Evolutionary conservation across 2,329 filamentous ascomycete species (phyloP).

Genomic region (Pestalotiopsis sp.): DNA sequence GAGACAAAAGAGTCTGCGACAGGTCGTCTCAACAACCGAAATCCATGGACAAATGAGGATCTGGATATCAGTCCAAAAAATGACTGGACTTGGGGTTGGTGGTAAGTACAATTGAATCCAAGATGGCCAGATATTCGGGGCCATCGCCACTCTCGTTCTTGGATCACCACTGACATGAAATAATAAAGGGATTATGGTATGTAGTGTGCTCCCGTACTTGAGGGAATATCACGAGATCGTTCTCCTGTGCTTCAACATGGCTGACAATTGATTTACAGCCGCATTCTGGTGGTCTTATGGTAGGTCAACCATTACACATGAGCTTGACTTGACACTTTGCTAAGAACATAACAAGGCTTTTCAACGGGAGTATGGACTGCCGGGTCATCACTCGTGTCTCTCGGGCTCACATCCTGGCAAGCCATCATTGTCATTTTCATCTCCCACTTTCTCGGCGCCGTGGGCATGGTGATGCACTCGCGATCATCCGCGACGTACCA

Average conservation of each 20-base stretch:
- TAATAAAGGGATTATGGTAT: neutral
- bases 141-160: neutral
- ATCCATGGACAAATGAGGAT: constrained; percentile 12
- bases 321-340: neutral
- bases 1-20: constrained; percentile 16
- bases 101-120: neutral
- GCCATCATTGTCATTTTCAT: constrained; percentile 16
- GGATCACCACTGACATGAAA: neutral
- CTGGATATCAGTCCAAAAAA: neutral
- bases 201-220: neutral
- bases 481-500: constrained; percentile 15
- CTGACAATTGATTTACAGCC: neutral
- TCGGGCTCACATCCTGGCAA: constrained; percentile 17
- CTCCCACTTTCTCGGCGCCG: constrained; percentile 13
- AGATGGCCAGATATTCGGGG: neutral
- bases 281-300: constrained; percentile 8
- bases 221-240: neutral
- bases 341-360: constrained; percentile 4
- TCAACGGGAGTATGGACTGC: constrained; percentile 16
- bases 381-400: constrained; percentile 18
- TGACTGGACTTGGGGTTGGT: constrained; percentile 6
- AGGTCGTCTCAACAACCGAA: constrained; percentile 14
- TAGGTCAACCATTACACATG: neutral
- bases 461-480: constrained; percentile 16
- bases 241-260: neutral